Evolutionary conservation across 768 basidiomycete species (phyloP), one percentile per base, ranked within the genome.

Genomic region (Lentinula sp.): DNA sequence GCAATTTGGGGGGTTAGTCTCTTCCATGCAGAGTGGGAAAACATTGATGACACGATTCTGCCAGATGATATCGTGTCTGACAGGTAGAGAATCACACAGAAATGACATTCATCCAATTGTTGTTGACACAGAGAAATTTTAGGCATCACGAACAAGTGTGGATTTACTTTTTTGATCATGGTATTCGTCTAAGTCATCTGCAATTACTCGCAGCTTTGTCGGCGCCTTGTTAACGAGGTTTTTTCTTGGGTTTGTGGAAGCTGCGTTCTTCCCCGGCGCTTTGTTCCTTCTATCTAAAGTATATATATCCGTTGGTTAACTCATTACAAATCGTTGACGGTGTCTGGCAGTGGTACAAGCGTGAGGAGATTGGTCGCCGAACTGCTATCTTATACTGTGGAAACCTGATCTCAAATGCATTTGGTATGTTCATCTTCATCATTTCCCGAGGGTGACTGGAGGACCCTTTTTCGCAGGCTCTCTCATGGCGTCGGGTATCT

Each of bases 371-470:
- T 39, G 80, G 76, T 40, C 62, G 55, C 15, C 37, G 78, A 16
- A 75, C 74, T 10, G 76, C 79, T 40, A 72, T 80, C 56, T 67
- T 82, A 34, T 81, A 77, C 65, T 81, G 78, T 63, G 81, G 82
- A 39, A 81, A 78, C 58, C 70, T 83, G 35, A 77, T 81, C 60
- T 76, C 76, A 15, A 84, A 84, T 71, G 84, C 83, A 10, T 84
- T 84, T 62, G 83, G 82, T 62, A 28, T 40, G 55, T 16, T 34
- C 43, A 15, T 23, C 31, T 39, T 3, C 18, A 1, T 72, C 13
- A 50, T 13, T 9, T 10, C 7, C 16, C 32, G 39, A 42, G 6
- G 3, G 16, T 50, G 6, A 9, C 37, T 49, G 13, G 35, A 34
- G 1, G 11, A 58, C 23, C 15, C 37, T 40, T n/a, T 46, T 39